Evolutionary conservation across 2,329 filamentous ascomycete species (phyloP), one percentile per base, ranked within the genome.

Genomic region (Aspergillus clavatus): DNA sequence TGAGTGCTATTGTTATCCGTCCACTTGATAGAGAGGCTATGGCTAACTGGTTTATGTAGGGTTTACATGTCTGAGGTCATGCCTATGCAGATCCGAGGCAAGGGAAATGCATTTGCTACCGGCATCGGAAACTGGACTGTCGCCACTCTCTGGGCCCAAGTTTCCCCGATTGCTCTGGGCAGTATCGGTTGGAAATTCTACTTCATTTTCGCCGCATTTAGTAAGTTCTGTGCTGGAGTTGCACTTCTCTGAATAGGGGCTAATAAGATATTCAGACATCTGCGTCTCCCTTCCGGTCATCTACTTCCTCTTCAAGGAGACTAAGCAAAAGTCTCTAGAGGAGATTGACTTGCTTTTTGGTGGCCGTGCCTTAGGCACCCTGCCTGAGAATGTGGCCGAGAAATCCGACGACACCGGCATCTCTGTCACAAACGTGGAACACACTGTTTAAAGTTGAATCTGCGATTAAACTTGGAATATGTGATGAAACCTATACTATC

Each of bases 61-160:
- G 72, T 84, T 1, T 85, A 85, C 61, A 81, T 81, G 60, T 76
- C 77, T 12, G 83, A 86, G 61, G 79, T 86, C 48, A 80, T 82
- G 63, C 81, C 83, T 7, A 77, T 85, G 65, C 79, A 80, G 51
- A 84, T 84, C 43, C 79, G 83, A 24, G 77, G 77, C 5, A 71
- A 74, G 18, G 79, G 79, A 2, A 77, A 74, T 38, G 77, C 78
- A 4, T 80, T 81, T 50, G 76, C 78, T 0, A 80, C 78, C 0
- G 77, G 72, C 38, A 69, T 81, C 36, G 78, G 78, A 1, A 81
- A 81, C 53, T 81, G 78, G 78, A 67, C 79, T 3, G 76, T 82
- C 12, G 74, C 75, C 23, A 80, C 79, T 0, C 68, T 83, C 22
- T 82, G 78, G 70, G 74, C 73, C 6, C 80, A 83, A 55, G 73